Evolutionary conservation across 345 rosid genomes (phyloP).

Genomic region (Bruguiera parviflora): DNA sequence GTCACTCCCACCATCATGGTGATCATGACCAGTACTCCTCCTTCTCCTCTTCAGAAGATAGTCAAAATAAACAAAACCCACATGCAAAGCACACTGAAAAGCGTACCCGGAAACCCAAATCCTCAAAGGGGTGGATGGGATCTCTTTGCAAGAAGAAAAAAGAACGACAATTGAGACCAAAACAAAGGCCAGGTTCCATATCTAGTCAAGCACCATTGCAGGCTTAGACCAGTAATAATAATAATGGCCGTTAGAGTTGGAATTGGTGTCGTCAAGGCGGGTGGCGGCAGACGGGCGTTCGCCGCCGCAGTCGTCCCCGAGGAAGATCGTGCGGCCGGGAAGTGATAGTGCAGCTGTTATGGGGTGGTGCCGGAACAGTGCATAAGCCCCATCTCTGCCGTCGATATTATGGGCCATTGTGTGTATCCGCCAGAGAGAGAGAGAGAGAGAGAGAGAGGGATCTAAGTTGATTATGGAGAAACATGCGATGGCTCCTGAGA

Average conservation of each 20-base stretch:
- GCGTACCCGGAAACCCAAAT: slow-evolving; percentile 45
- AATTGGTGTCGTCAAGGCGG: neutral
- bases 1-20: neutral
- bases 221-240: slow-evolving; percentile 40
- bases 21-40: neutral
- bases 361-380: neutral
- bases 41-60: slow-evolving; percentile 14
- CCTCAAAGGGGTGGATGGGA: slow-evolving; percentile 37
- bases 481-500: no score
- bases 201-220: slow-evolving; percentile 51
- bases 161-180: slow-evolving; percentile 41
- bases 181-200: slow-evolving; percentile 59
- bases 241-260: neutral
- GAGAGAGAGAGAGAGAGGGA: no score
- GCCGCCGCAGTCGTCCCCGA: slow-evolving; percentile 4
- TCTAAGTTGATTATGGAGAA: no score
- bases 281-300: slow-evolving; percentile 1
- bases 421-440: no score
- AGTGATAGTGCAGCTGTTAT: neutral
- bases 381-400: neutral
- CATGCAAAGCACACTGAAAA: slow-evolving; percentile 38
- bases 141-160: slow-evolving; percentile 28
- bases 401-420: no score
- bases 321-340: neutral
- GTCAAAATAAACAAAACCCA: slow-evolving; percentile 33